phyloP scores from a whole-genome alignment of 1,139 yeast species.

The Scheffersomyces quercinus region DNA sequence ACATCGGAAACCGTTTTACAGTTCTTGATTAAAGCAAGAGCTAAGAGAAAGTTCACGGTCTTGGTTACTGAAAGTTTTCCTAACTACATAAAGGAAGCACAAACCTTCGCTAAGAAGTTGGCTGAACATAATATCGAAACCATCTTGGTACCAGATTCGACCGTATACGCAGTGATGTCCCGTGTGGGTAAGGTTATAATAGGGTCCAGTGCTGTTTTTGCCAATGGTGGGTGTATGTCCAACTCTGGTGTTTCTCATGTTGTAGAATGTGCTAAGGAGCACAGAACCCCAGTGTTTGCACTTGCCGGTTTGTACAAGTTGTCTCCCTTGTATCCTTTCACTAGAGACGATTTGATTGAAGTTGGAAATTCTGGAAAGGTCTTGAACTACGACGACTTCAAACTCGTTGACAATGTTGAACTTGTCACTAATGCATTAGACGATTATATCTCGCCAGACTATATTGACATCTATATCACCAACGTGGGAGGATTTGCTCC shows the following conservation, averaged over 20 bases:
- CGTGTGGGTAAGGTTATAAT: constrained; percentile 94
- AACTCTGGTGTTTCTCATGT: constrained; percentile 90
- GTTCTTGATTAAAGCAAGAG: constrained; percentile 82
- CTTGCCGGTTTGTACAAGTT: constrained; percentile 93
- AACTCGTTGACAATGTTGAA: constrained; percentile 69
- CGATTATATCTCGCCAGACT: constrained; percentile 92
- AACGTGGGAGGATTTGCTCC: constrained; percentile 97
- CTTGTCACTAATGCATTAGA: constrained; percentile 84
- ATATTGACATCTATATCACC: constrained; percentile 90
- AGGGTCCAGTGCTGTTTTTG: constrained; percentile 89
- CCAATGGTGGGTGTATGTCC: constrained; percentile 93
- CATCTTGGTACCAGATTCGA: constrained; percentile 87
- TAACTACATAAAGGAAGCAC: constrained; percentile 75
- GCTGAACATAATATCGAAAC: constrained; percentile 89
- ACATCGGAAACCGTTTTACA: constrained; percentile 86
- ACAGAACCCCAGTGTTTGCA: constrained; percentile 91
- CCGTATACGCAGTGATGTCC: constrained; percentile 94
- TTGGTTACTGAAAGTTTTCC: constrained; percentile 92
- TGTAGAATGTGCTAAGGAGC: constrained; percentile 94
- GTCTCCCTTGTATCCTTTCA: constrained; percentile 92
- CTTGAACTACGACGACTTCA: constrained; percentile 66
- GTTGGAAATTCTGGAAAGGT: constrained; percentile 93
- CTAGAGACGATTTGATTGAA: constrained; percentile 83
- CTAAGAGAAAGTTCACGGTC: constrained; percentile 89
- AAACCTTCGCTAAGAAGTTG: constrained; percentile 73